Conservation (phyloP, 1,139 yeast species). For the Geotrichum bryndzae region DNA sequence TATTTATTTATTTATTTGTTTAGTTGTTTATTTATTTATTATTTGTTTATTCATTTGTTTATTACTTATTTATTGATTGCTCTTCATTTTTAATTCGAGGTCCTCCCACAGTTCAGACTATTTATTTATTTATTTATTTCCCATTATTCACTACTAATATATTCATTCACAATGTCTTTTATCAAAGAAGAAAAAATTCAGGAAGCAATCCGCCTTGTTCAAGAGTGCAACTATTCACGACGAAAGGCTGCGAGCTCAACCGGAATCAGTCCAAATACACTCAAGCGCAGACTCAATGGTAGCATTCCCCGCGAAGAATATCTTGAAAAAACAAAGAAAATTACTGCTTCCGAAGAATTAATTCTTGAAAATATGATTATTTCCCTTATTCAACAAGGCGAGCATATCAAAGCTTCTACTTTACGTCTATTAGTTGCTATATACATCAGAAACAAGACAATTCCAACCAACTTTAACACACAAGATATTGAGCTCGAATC, state of each 20-base stretch:
- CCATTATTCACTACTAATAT: too few relatives aligned
- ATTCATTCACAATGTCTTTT: not conserved
- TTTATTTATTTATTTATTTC: too few relatives aligned
- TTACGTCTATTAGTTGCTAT: slow-evolving; percentile 14
- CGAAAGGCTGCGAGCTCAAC: slow-evolving; percentile 16
- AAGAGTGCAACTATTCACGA: slow-evolving; percentile 9
- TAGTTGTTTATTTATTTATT: too few relatives aligned
- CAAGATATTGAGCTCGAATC: slow-evolving; percentile 3
- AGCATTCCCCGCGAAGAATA: slow-evolving; percentile 16
- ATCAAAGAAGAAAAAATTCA: slow-evolving; percentile 9
- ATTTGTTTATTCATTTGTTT: not conserved
- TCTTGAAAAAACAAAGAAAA: slow-evolving; percentile 13
- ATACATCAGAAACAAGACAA: slow-evolving; percentile 9
- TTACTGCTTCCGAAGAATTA: slow-evolving; percentile 12
- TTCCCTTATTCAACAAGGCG: slow-evolving; percentile 12
- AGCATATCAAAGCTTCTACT: slow-evolving; percentile 11
- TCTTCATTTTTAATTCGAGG: too few relatives aligned
- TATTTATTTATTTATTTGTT: not conserved
- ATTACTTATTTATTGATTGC: too few relatives aligned
- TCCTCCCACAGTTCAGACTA: too few relatives aligned
- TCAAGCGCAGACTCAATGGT: slow-evolving; percentile 16
- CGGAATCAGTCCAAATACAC: slow-evolving; percentile 14
- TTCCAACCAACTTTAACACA: not conserved
- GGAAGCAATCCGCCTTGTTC: slow-evolving; percentile 13
- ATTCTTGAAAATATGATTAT: slow-evolving; percentile 12